Conservation (phyloP, 257 asterid genomes). For the Gentiana dahurica region DNA sequence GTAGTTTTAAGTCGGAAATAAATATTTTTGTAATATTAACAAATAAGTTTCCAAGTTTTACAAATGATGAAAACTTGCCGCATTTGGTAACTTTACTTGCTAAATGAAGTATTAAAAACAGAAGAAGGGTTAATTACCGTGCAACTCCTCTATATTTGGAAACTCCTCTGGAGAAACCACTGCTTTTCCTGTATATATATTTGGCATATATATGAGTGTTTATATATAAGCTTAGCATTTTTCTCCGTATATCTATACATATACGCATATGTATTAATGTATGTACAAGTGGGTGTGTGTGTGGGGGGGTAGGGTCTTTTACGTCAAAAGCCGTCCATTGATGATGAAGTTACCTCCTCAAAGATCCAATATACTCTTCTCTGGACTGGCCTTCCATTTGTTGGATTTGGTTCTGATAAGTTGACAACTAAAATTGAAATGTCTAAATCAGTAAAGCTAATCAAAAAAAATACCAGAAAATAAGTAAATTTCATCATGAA, state of each 20-base stretch:
- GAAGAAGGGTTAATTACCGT: constrained; percentile 30
- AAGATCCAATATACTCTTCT: constrained; percentile 82
- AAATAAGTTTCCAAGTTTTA: too few relatives aligned
- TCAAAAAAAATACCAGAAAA: too few relatives aligned
- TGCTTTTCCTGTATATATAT: constrained; percentile 47
- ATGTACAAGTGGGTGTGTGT: neutral
- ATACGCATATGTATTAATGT: neutral
- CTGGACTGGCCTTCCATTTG: constrained; percentile 73
- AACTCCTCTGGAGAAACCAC: constrained; percentile 84
- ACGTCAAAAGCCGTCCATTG: too few relatives aligned
- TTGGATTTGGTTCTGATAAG: constrained; percentile 47
- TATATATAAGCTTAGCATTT: neutral
- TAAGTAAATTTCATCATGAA: too few relatives aligned
- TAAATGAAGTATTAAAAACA: neutral
- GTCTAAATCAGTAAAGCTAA: neutral
- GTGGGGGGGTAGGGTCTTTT: too few relatives aligned
- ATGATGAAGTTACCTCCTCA: constrained; percentile 38
- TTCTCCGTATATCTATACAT: neutral
- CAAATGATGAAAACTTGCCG: too few relatives aligned
- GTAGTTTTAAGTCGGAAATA: too few relatives aligned
- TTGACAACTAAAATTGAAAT: constrained; percentile 31
- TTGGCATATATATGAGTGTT: neutral
- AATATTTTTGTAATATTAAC: too few relatives aligned
- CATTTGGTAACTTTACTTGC: too few relatives aligned
- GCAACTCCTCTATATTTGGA: constrained; percentile 90